Evolutionary conservation across 2,329 filamentous ascomycete species (phyloP).

Genomic region (Xylaria sp.): DNA sequence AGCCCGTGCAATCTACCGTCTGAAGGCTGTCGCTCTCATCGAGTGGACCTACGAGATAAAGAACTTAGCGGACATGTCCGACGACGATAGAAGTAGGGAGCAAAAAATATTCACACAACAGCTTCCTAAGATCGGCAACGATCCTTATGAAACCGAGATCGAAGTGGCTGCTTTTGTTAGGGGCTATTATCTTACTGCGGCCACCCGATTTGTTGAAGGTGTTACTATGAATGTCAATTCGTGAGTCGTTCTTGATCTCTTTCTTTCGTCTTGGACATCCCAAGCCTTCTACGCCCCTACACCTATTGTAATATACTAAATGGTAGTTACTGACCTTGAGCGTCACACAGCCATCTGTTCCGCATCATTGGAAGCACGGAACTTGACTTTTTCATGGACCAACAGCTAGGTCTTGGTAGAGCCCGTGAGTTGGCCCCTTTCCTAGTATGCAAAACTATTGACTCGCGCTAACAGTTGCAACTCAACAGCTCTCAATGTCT

Average conservation of each 20-base stretch:
- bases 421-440: constrained; percentile 36
- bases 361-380: constrained; percentile 33
- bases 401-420: constrained; percentile 33
- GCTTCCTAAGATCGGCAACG: constrained; percentile 55
- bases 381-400: constrained; percentile 37
- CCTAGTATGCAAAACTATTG: neutral
- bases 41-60: constrained; percentile 44
- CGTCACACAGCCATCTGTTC: constrained; percentile 30
- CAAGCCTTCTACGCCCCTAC: neutral
- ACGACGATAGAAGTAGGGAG: constrained; percentile 55
- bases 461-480: neutral
- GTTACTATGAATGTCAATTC: constrained; percentile 44
- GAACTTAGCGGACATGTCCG: constrained; percentile 48
- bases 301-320: no score
- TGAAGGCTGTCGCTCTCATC: constrained; percentile 47
- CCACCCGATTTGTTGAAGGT: constrained; percentile 66
- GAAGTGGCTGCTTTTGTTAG: constrained; percentile 66
- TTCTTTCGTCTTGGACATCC: neutral
- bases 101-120: constrained; percentile 50
- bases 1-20: constrained; percentile 56
- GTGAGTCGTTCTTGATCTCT: neutral
- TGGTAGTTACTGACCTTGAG: neutral
- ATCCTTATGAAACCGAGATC: constrained; percentile 65
- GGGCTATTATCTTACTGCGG: constrained; percentile 72
- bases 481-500: constrained; percentile 42